A percentile compares a stretch with the other conserved stretches of the same genome.
Evolutionary conservation across 495 filamentous ascomycete genomes (phyloP).

Genomic region (Opeltia flavorubescens): DNA sequence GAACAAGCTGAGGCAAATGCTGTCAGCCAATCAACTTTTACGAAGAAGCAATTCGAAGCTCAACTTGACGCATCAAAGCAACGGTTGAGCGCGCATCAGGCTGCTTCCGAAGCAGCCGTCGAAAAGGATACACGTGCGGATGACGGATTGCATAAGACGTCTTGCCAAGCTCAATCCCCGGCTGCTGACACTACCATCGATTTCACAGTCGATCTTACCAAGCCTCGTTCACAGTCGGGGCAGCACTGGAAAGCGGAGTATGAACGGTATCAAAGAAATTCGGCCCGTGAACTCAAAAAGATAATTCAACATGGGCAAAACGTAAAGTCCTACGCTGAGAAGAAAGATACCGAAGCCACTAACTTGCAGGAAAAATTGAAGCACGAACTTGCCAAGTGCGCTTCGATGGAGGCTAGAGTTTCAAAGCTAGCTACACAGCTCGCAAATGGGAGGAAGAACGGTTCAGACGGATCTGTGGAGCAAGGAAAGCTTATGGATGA

Average conservation of each 20-base stretch:
- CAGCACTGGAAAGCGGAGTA: slow-evolving; percentile 91
- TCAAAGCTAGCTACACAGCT: slow-evolving; percentile 45
- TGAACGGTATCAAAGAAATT: slow-evolving; percentile 65
- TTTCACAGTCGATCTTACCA: slow-evolving; percentile 59
- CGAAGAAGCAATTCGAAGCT: slow-evolving; percentile 31
- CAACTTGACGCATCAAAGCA: slow-evolving; percentile 24
- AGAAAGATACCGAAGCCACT: slow-evolving; percentile 71
- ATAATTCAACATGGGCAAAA: slow-evolving; percentile 67
- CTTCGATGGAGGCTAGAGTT: slow-evolving; percentile 40
- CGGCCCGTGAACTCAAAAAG: slow-evolving; percentile 63
- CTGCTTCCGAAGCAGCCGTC: not conserved
- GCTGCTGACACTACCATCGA: slow-evolving; percentile 24
- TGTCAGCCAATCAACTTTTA: slow-evolving; percentile 26
- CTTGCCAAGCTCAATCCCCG: not conserved
- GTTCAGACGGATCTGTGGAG: slow-evolving; percentile 23
- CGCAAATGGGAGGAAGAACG: slow-evolving; percentile 12
- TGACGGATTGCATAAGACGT: too few species aligned
- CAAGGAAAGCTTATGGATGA: slow-evolving; percentile 40
- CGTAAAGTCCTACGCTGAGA: slow-evolving; percentile 77
- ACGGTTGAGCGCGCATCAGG: slow-evolving; percentile 9
- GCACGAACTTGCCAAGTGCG: slow-evolving; percentile 43
- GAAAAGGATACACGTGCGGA: not conserved
- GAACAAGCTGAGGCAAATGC: not conserved
- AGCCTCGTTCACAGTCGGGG: slow-evolving; percentile 71
- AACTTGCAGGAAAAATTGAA: slow-evolving; percentile 57